These are phyloP conservation scores for Podospora bellae-mahoneyi DNA, from an alignment of 495 filamentous ascomycete species.

Conservation along the genomic window DNA sequence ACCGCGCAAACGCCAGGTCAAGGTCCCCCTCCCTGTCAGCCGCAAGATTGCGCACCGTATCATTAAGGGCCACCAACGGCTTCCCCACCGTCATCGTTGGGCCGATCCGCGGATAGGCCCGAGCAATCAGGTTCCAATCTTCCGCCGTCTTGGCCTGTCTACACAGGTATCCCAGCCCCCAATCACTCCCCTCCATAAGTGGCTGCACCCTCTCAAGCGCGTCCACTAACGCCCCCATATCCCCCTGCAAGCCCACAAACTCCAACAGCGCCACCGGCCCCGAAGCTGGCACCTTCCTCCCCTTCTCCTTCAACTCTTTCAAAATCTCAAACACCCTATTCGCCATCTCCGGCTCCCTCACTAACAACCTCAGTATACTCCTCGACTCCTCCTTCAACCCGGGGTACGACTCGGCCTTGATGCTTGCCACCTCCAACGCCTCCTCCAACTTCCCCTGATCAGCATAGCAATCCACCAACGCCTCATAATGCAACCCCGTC, in stretches of 20 bases:
- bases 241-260: slow-evolving; percentile 38
- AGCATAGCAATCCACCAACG: slow-evolving; percentile 66
- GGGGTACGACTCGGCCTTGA: slow-evolving; percentile 58
- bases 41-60: background rate
- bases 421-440: slow-evolving; percentile 60
- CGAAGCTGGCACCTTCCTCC: slow-evolving; percentile 48
- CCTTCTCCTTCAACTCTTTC: slow-evolving; percentile 44
- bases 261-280: slow-evolving; percentile 65
- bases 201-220: slow-evolving; percentile 68
- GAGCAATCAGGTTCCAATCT: background rate
- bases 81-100: background rate
- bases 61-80: background rate
- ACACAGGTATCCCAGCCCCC: slow-evolving; percentile 66
- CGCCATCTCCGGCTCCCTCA: slow-evolving; percentile 28
- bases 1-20: slow-evolving; percentile 56
- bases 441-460: slow-evolving; percentile 49
- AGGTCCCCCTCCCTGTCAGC: slow-evolving; percentile 42
- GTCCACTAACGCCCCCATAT: slow-evolving; percentile 56
- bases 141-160: slow-evolving; percentile 52
- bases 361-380: slow-evolving; percentile 48
- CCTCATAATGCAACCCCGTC: slow-evolving; percentile 68
- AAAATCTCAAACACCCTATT: slow-evolving; percentile 53
- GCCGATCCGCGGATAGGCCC: background rate
- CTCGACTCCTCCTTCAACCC: slow-evolving; percentile 44
- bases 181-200: slow-evolving; percentile 60